phyloP scores from a whole-genome alignment of 1,284 basidiomycete species.

The Pseudozyma flocculosa region DNA sequence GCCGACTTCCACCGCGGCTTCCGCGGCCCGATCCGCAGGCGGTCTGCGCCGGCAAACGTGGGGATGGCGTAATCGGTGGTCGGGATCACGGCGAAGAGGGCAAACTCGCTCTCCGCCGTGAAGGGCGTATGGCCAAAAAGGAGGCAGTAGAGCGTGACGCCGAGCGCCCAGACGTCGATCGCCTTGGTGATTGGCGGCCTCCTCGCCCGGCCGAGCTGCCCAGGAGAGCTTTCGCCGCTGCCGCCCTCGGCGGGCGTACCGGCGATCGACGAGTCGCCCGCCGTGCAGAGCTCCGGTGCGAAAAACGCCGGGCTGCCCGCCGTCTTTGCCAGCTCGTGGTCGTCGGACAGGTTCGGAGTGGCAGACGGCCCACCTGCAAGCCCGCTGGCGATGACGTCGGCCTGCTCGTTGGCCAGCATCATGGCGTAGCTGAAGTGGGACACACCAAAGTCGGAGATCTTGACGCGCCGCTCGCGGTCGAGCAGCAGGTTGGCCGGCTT shows the following conservation, averaged over 20 bases:
- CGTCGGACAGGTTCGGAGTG: conserved; percentile 69
- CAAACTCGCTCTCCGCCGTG: conserved; percentile 70
- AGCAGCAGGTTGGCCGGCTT: conserved; percentile 96
- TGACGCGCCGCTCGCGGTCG: conserved; percentile 75
- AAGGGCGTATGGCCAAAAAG: conserved; percentile 83
- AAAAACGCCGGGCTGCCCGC: conserved; percentile 97
- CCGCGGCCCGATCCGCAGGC: conserved; percentile 56
- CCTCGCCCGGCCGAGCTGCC: conserved; percentile 1
- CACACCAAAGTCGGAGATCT: conserved; percentile 97
- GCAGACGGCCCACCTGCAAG: conserved; percentile 59
- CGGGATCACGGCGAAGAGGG: conserved; percentile 81
- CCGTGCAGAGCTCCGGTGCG: conserved; percentile 83
- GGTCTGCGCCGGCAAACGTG: conserved; percentile 73
- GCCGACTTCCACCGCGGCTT: conserved; percentile 39
- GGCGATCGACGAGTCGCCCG: conserved; percentile 34
- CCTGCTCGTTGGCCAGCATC: conserved; percentile 36
- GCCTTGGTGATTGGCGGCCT: conserved; percentile 73
- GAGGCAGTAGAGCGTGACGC: conserved; percentile 94
- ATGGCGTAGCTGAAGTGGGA: conserved; percentile 86
- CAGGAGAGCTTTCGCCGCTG: no score
- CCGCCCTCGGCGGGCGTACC: no score
- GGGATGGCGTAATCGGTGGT: conserved; percentile 74
- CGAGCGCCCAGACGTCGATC: conserved; percentile 98
- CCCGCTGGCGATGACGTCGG: conserved; percentile 6
- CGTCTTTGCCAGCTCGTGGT: conserved; percentile 85